phyloP scores from a whole-genome alignment of 164 flowering plant species.

The Magnolia officinalis region DNA sequence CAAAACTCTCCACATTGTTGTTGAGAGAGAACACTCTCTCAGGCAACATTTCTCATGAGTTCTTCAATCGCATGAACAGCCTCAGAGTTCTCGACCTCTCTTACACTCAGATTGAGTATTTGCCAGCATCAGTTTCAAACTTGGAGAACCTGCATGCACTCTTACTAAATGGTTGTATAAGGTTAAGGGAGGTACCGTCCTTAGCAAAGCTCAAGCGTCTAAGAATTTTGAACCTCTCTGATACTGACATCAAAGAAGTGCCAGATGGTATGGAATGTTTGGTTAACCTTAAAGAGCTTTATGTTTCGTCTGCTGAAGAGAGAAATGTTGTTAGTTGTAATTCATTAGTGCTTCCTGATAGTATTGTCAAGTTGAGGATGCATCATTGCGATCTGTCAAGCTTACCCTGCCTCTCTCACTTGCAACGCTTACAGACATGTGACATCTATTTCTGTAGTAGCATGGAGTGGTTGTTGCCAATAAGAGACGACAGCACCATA shows the following conservation, averaged over 20 bases:
- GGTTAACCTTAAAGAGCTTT: constrained; percentile 9
- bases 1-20: constrained; percentile 20
- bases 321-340: too few relatives aligned
- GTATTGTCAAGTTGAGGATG: too few relatives aligned
- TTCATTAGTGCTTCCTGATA: too few relatives aligned
- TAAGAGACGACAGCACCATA: too few relatives aligned
- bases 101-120: constrained; percentile 6
- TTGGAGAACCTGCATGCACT: constrained; percentile 17
- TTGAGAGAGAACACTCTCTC: constrained; percentile 1
- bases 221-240: constrained; percentile 8
- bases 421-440: too few relatives aligned
- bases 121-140: constrained; percentile 24
- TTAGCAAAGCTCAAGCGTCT: constrained; percentile 13
- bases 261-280: constrained; percentile 10
- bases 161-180: neutral
- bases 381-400: too few relatives aligned
- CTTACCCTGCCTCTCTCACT: too few relatives aligned
- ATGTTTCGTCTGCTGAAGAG: too few relatives aligned
- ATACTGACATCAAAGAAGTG: neutral
- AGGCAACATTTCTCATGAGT: constrained; percentile 9
- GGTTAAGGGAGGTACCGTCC: constrained; percentile 16
- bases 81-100: constrained; percentile 27
- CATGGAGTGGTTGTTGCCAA: too few relatives aligned
- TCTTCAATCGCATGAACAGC: constrained; percentile 18
- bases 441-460: too few relatives aligned